These are phyloP conservation scores for Paramecium pentaurelia DNA, from an alignment of 73 alveolate genomes.

Conservation along the genomic window DNA sequence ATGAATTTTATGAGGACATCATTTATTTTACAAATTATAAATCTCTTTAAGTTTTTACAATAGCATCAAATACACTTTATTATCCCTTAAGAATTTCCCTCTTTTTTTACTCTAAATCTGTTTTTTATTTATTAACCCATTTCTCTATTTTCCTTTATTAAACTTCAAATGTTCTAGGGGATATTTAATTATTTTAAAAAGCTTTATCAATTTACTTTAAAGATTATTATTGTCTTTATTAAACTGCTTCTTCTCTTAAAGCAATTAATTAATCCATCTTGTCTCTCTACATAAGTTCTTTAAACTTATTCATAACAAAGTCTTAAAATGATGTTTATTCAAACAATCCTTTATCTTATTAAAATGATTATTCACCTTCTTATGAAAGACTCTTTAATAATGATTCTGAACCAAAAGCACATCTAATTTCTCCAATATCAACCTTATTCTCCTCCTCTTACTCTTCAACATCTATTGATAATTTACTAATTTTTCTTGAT, in stretches of 20 bases:
- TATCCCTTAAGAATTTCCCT: constrained; percentile 64
- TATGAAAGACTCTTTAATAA: not conserved
- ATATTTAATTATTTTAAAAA: constrained; percentile 52
- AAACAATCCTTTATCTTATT: not conserved
- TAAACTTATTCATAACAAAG: constrained; percentile 59
- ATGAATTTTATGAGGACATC: not conserved
- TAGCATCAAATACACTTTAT: constrained; percentile 63
- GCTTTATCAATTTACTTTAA: constrained; percentile 60
- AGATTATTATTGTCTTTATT: constrained; percentile 57
- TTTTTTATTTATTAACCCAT: constrained; percentile 69
- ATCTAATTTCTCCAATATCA: constrained; percentile 35
- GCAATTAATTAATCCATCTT: constrained; percentile 60
- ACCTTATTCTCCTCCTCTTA: constrained; percentile 23
- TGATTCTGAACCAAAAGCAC: constrained; percentile 31
- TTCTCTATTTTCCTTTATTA: constrained; percentile 60
- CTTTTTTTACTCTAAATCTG: constrained; percentile 62
- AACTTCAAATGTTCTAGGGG: constrained; percentile 68
- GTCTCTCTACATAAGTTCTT: constrained; percentile 60
- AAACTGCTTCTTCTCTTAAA: constrained; percentile 69
- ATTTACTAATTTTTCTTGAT: not conserved
- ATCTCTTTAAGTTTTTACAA: constrained; percentile 64
- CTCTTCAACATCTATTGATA: constrained; percentile 36
- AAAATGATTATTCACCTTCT: not conserved
- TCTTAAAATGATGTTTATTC: constrained; percentile 65
- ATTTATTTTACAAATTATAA: not conserved